Evolutionary conservation across 176 grass and related monocot genomes (phyloP).

Genomic region (Ananas comosus): DNA sequence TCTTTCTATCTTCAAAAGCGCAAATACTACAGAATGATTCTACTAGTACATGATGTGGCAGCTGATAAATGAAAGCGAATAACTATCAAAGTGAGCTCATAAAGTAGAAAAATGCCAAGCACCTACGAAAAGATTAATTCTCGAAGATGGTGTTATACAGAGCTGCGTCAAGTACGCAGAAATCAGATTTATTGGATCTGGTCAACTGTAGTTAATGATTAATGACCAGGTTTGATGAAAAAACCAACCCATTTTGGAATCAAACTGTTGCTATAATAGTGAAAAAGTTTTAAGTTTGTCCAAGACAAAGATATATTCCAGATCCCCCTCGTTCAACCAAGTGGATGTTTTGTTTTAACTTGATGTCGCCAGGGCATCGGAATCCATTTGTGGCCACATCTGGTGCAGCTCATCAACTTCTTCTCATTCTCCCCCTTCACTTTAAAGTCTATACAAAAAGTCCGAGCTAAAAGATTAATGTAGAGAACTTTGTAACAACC

Average conservation of each 20-base stretch:
- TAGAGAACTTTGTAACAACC: too few species aligned
- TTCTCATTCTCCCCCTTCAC: constrained; percentile 11
- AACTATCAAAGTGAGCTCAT: constrained; percentile 16
- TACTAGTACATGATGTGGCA: constrained; percentile 10
- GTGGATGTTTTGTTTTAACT: constrained; percentile 10
- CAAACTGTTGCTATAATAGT: constrained; percentile 11
- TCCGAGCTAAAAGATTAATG: neutral
- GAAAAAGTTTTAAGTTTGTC: neutral
- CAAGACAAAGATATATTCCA: constrained; percentile 22
- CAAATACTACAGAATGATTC: constrained; percentile 48
- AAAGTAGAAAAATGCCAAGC: constrained; percentile 1
- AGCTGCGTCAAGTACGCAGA: too few species aligned
- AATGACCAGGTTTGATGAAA: too few species aligned
- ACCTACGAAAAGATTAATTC: neutral
- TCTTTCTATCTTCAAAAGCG: constrained; percentile 26
- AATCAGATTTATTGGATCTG: too few species aligned
- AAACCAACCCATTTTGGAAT: neutral
- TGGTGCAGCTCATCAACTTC: neutral
- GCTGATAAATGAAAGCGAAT: constrained; percentile 1
- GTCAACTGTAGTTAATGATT: too few species aligned
- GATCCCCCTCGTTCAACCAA: constrained; percentile 23
- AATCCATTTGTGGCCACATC: constrained; percentile 15
- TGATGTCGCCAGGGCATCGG: constrained; percentile 27
- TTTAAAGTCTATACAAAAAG: neutral
- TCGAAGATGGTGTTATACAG: neutral